A percentile compares a stretch with the other conserved stretches of the same genome.
phyloP scores from a whole-genome alignment of 2,329 filamentous ascomycete genomes.

The Penicillium sp. region DNA sequence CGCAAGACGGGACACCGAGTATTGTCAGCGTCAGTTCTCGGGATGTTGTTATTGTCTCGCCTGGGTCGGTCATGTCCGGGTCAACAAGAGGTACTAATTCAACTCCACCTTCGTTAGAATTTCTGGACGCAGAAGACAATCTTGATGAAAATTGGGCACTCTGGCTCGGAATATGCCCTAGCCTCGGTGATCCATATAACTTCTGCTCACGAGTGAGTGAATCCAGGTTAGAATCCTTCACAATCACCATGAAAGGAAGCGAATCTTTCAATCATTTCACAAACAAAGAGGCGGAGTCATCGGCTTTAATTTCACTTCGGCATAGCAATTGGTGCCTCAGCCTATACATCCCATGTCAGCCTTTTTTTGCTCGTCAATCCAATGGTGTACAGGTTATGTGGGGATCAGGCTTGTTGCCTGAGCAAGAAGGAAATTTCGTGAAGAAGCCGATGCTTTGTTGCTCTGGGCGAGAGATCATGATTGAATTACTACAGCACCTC shows the following conservation, averaged over 20 bases:
- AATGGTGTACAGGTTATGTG: conserved; percentile 38
- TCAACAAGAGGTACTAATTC: conserved; percentile 11
- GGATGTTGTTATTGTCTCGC: conserved; percentile 12
- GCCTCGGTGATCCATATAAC: conserved; percentile 44
- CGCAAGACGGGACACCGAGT: not conserved
- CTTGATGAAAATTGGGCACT: conserved; percentile 45
- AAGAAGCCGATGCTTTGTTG: conserved; percentile 46
- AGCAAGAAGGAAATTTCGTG: conserved; percentile 37
- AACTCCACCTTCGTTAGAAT: not conserved
- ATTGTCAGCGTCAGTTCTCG: not conserved
- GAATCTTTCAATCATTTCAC: conserved; percentile 31
- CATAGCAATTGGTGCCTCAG: conserved; percentile 46
- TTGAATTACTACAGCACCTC: conserved; percentile 42
- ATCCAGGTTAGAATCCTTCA: conserved; percentile 45
- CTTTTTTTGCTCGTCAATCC: conserved; percentile 43
- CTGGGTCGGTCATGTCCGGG: conserved; percentile 19
- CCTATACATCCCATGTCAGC: conserved; percentile 45
- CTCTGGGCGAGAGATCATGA: conserved; percentile 43
- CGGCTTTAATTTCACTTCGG: conserved; percentile 40
- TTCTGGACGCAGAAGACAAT: not conserved
- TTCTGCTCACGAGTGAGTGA: conserved; percentile 42
- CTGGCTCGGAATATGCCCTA: conserved; percentile 41
- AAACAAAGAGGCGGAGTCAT: conserved; percentile 33
- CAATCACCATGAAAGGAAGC: conserved; percentile 39
- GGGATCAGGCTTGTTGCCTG: conserved; percentile 45